Evolutionary conservation across 2,329 filamentous ascomycete species (phyloP).

Genomic region (Simplicillium sp.): DNA sequence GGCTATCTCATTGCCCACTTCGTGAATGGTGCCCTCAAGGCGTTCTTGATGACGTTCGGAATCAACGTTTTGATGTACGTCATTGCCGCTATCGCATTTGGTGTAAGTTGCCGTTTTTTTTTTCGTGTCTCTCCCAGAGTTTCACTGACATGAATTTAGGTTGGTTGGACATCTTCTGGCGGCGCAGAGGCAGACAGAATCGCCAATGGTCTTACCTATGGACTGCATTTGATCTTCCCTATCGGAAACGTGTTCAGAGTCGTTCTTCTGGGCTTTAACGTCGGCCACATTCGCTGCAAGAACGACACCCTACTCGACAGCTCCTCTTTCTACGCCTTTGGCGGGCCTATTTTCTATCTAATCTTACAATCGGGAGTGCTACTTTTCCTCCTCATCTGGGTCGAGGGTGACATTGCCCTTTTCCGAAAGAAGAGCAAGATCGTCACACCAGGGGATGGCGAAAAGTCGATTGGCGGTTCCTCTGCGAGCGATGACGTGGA

Average conservation of each 20-base stretch:
- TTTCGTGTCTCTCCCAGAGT: no score
- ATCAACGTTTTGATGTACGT: conserved; percentile 54
- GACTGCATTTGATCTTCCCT: conserved; percentile 12
- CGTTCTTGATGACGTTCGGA: conserved; percentile 58
- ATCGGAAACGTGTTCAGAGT: conserved; percentile 50
- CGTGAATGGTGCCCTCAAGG: conserved; percentile 59
- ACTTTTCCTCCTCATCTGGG: conserved; percentile 62
- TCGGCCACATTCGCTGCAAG: conserved; percentile 66
- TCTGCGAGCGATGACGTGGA: conserved; percentile 17
- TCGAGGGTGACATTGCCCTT: conserved; percentile 51
- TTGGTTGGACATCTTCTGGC: conserved; percentile 1
- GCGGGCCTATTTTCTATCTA: conserved; percentile 73
- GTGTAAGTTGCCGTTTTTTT: conserved; percentile 7
- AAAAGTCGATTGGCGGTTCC: conserved; percentile 9
- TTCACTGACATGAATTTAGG: no score
- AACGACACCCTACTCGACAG: conserved; percentile 53
- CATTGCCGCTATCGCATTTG: conserved; percentile 59
- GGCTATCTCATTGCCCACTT: conserved; percentile 56
- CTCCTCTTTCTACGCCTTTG: conserved; percentile 58
- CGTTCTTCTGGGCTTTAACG: conserved; percentile 65
- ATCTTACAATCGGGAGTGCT: conserved; percentile 59
- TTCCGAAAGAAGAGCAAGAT: conserved; percentile 41
- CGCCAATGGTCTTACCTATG: conserved; percentile 8
- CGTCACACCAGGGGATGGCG: conserved; percentile 18
- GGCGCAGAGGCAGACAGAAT: conserved; percentile 6